Percentiles rank a stretch among this genome's conserved stretches.
Conservation (phyloP, 371 early-diverging fungal genomes). For the Syncephalis plumigaleata region DNA sequence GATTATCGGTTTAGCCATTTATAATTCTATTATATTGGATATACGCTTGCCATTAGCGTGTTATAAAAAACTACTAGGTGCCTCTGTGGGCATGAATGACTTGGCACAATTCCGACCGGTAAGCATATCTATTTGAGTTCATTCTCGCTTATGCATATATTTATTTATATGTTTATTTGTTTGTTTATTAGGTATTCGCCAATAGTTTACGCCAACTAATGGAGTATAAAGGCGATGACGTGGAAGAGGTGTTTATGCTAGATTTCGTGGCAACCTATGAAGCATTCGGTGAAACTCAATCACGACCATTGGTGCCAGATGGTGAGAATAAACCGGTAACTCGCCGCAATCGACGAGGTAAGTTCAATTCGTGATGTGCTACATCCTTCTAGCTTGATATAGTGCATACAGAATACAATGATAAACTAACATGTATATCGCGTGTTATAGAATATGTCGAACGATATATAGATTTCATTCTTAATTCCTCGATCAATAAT, state of each 20-base stretch:
- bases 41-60: conserved; percentile 77
- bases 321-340: conserved; percentile 64
- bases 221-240: conserved; percentile 64
- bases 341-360: conserved; percentile 30
- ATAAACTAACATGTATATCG: neutral
- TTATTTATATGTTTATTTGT: neutral
- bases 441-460: conserved; percentile 55
- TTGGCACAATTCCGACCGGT: conserved; percentile 33
- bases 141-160: neutral
- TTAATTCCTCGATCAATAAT: conserved; percentile 49
- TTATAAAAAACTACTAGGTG: conserved; percentile 83
- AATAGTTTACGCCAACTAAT: conserved; percentile 69
- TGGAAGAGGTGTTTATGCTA: conserved; percentile 67
- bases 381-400: too few relatives aligned
- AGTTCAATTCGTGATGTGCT: neutral
- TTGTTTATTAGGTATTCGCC: conserved; percentile 34
- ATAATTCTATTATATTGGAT: conserved; percentile 83
- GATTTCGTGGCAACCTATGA: conserved; percentile 67
- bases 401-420: neutral
- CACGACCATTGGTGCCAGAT: conserved; percentile 46
- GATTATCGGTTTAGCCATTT: conserved; percentile 74
- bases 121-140: neutral
- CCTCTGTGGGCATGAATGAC: conserved; percentile 34
- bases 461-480: conserved; percentile 59
- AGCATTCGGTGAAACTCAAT: conserved; percentile 51